These are phyloP conservation scores for Aureobasidium sp. DNA, from an alignment of 2,329 filamentous ascomycete species.

Conservation along the genomic window DNA sequence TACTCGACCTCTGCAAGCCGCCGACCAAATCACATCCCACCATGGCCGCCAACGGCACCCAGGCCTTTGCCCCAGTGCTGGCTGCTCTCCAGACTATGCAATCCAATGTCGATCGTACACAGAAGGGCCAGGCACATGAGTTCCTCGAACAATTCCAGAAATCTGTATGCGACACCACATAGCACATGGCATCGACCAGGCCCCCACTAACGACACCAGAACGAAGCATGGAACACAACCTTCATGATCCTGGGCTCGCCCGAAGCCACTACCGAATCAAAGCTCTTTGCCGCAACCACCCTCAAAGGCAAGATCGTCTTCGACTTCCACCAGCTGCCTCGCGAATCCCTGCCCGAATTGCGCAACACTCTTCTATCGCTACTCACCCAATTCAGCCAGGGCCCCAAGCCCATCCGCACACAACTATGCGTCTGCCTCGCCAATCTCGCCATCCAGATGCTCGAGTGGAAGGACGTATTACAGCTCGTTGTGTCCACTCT, in stretches of 20 bases:
- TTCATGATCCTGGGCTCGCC: slow-evolving; percentile 75
- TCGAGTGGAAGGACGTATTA: slow-evolving; percentile 88
- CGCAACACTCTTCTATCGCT: slow-evolving; percentile 77
- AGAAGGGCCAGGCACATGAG: slow-evolving; percentile 84
- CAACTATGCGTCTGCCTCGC: slow-evolving; percentile 93
- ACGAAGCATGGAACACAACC: slow-evolving; percentile 84
- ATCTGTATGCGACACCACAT: slow-evolving; percentile 51
- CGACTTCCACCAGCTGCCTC: slow-evolving; percentile 81
- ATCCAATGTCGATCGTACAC: slow-evolving; percentile 66
- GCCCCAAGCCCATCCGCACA: slow-evolving; percentile 68
- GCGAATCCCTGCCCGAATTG: slow-evolving; percentile 63
- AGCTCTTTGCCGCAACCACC: slow-evolving; percentile 92
- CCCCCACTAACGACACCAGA: slow-evolving; percentile 39
- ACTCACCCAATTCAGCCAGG: slow-evolving; percentile 70
- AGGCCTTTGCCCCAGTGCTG: slow-evolving; percentile 75
- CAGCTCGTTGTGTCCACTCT: slow-evolving; percentile 70
- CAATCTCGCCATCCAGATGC: slow-evolving; percentile 93
- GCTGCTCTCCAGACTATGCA: slow-evolving; percentile 87
- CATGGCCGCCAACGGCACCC: slow-evolving; percentile 43
- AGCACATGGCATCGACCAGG: not conserved
- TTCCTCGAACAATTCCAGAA: slow-evolving; percentile 96
- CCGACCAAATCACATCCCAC: slow-evolving; percentile 13
- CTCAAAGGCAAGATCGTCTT: slow-evolving; percentile 99
- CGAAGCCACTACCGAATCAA: slow-evolving; percentile 70
- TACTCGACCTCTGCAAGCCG: not conserved